These are phyloP conservation scores for Cairneyella variabilis DNA, from an alignment of 495 filamentous ascomycete genomes.

Conservation along the genomic window DNA sequence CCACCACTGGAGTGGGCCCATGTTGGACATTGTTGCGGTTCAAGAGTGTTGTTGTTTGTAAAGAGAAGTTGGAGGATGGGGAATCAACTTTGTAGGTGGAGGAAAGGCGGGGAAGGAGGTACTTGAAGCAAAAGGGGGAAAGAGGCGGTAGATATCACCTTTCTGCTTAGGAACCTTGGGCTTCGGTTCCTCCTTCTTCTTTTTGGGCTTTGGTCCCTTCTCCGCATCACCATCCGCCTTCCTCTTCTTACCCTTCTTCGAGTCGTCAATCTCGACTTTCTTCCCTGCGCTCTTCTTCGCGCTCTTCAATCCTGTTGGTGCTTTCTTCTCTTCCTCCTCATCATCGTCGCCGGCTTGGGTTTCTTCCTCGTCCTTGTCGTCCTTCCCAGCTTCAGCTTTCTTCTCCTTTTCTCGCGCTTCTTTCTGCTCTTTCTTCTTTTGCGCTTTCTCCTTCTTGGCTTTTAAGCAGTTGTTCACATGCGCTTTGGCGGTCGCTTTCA, in stretches of 20 bases:
- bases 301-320: constrained; percentile 45
- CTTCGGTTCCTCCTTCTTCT: constrained; percentile 96
- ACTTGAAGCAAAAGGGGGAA: too few relatives aligned
- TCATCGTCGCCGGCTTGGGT: constrained; percentile 75
- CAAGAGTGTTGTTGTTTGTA: too few relatives aligned
- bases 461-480: constrained; percentile 69
- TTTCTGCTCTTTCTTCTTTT: constrained; percentile 75
- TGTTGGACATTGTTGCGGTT: too few relatives aligned
- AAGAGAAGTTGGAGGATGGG: too few relatives aligned
- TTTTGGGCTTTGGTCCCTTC: constrained; percentile 76
- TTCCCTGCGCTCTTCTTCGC: constrained; percentile 69
- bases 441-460: constrained; percentile 70
- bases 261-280: constrained; percentile 59
- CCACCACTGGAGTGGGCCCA: too few relatives aligned
- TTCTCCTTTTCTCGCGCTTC: constrained; percentile 50
- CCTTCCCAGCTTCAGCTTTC: constrained; percentile 53
- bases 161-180: constrained; percentile 84
- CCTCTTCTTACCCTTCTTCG: constrained; percentile 84
- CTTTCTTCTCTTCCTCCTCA: constrained; percentile 62
- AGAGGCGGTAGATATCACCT: too few relatives aligned
- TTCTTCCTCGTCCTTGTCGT: constrained; percentile 50
- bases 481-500: constrained; percentile 54
- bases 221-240: constrained; percentile 74
- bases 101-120: too few relatives aligned
- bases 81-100: too few relatives aligned